Base-by-base conservation (phyloP, 2,329 filamentous ascomycete genomes). In the Emergomyces pasteurianus region DNA sequence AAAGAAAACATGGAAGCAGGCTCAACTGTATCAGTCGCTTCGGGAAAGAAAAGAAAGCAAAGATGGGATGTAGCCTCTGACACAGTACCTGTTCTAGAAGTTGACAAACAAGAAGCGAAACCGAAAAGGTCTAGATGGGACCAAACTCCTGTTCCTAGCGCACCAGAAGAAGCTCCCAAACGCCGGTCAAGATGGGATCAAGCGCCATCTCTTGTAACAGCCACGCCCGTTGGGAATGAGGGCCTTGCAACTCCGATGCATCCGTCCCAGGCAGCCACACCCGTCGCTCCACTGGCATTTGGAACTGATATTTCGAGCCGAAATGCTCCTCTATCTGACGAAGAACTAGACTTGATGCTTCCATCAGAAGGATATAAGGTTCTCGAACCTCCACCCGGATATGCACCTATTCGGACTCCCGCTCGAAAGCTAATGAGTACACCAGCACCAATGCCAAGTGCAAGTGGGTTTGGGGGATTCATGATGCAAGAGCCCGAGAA, bases 401-500 rank as follows among this genome's bases (percentile, higher is more conserved):
- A 97, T 71, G 90, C 89, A 54, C 91, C 92, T 5, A 83, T 90
- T 31, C 85, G 89, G 59, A 86, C 88, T 40, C 84, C 89, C 58
- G 82, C 90, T 42, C 85, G 91, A 72, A 89, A 89, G 71, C 76
- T 90, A 50, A 85, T 86, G 77, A 82, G 86, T 46, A 88, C 90
- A 16, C 86, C 90, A 46, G 81, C 86, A 16, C 84, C 89, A n/a
- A 74, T 78, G 46, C 69, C 75, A 54, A 78, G 77, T 58, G 80
- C 88, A 28, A 84, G 83, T 53, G 81, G 80, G 31, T 78, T 82
- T 63, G 84, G 83, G 49, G 94, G 94, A 2, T 99, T 97, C 77
- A 94, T 95, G 87, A 95, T 96, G 85, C 94, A 97, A 72, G 91
- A 99, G 67, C 89, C 91, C 9, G 91, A 95, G 67, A 91, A 89